Base-by-base conservation (phyloP, 2,329 filamentous ascomycete genomes). In the Cytospora piceae region DNA sequence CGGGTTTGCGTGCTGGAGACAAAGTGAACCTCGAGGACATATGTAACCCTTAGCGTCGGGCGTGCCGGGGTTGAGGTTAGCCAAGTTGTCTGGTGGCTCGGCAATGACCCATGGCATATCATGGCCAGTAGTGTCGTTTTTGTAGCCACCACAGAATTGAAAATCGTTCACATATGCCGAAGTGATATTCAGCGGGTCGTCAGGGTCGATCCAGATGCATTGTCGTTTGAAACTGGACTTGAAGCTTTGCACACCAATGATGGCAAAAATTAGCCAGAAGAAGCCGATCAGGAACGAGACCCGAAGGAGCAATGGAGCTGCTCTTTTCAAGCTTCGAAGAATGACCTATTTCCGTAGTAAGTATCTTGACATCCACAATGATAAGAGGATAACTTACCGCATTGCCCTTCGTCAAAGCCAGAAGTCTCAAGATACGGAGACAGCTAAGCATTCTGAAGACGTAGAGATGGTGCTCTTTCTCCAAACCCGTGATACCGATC, bases 381-480 rank as follows among this genome's bases (percentile, higher is more conserved):
- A 2, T 57, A 32, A 2, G 27, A 54, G 34, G 46, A 53, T 8
- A 55, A 79, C 89, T 82, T 83, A 93, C 91, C 61, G 94, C 91
- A 64, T 96, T 99, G 71, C 95, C 95, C 71, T 93, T 94, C 1
- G 95, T 99, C 60, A 99, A 85, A 59, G 92, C 90, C 24, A 99
- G 82, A n/a, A 99, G 84, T 67, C 95, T 88, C 69, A 99, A 80
- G 69, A 99, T 97, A 54, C 96, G 91, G 69, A 99, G 83, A 77
- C 93, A 97, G 74, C 94, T 97, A 67, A 99, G 83, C 96, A 99
- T 99, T 64, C 92, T 90, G 77, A 99, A 99, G 9, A 98, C 85
- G 72, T 93, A 96, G 9, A 98, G 77, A 73, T 96, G 92, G 61
- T 88, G 83, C 2, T 77, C 73, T 67, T 84, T 83, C 74, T 97